Evolutionary conservation across 2,329 filamentous ascomycete genomes (phyloP), one percentile per base, ranked within the genome.

Genomic region (Acephala macrosclerotiorum): DNA sequence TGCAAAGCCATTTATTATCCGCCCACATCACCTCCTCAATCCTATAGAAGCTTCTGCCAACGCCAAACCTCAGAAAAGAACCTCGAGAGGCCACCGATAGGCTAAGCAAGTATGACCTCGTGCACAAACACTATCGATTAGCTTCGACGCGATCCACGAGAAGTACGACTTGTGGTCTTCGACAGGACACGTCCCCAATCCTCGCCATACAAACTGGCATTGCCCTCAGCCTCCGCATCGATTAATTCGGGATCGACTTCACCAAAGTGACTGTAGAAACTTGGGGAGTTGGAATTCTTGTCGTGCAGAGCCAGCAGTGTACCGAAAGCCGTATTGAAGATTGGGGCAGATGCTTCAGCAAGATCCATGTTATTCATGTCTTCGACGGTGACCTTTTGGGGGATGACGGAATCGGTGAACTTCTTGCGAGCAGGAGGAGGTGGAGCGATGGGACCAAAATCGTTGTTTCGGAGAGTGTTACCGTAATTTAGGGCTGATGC

Each of bases 191-290:
- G 45, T 60, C 74, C 72, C 72, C 71, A 74, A 57, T 74, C 72
- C 47, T 77, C 73, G 2, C 75, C 75, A 66, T 75, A 77, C 51
- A 71, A 66, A 35, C 66, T 73, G 2, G 67, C 60, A 33, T 74
- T 75, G 18, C 74, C 75, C 29, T 70, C 65, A 14, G 66, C 57
- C 20, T 61, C 71, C 3, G 53, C 40, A 63, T 77, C 75, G 56
- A 77, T 70, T 5, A 70, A 65, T 51, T 68, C 70, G 12, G 61
- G 60, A n/a, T 68, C 67, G 59, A 66, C 63, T 16, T 67, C 65
- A 20, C 49, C 36, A 45, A 72, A 77, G 14, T 62, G 58, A 55
- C 71, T 75, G 26, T 75, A 60, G 6, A 61, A 47, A 22, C 61
- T 66, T 12, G 66, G 61, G 7, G 68, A 71, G 26, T 49, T 61